Evolutionary conservation across 495 filamentous ascomycete species (phyloP), one percentile per base, ranked within the genome.

Genomic region (Pyrenula massariospora): DNA sequence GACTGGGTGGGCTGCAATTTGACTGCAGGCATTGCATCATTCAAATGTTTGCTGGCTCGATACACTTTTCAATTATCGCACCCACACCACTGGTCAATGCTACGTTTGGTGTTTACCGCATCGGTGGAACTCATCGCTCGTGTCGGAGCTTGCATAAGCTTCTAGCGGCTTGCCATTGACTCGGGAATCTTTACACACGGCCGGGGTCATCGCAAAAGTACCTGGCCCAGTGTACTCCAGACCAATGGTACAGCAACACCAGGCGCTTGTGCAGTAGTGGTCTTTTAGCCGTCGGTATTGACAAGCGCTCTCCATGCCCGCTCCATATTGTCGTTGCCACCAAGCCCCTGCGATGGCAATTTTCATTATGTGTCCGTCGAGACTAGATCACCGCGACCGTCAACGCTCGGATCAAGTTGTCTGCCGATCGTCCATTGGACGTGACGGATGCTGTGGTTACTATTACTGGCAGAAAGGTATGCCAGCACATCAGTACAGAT

Each of bases 401-500:
- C 31, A 42, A 42, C 31, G 31, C 31, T 42, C 31, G 31, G 31
- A 42, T 42, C 31, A 42, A 42, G 5, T 42, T 65, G 67, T 50
- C 57, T 64, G 55, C 68, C 69, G 52, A 62, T 66, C 36, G 61
- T 68, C 24, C 64, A 66, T 55, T 63, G 62, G 51, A 58, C 56
- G 1, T 65, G 68, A 49, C 59, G 67, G 21, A 56, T 54, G n/a
- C n/a, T n/a, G 23, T 42, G 70, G 66, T 60, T 71, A 81, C 73
- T 78, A 82, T 80, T 74, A 88, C 85, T 93, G 89, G 90, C 77
- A 80, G 83, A 74, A 78, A 87, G 76, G 76, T 71, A 84, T 85
- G 90, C 90, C 90, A 96, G 77, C 90, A 83, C 90, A 96, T 90
- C 89, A 88, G 75, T 64, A 58, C 62, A 52, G 57, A 61, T 65